Base-by-base conservation (phyloP, 768 basidiomycete genomes). In the Boletus barrowsii region DNA sequence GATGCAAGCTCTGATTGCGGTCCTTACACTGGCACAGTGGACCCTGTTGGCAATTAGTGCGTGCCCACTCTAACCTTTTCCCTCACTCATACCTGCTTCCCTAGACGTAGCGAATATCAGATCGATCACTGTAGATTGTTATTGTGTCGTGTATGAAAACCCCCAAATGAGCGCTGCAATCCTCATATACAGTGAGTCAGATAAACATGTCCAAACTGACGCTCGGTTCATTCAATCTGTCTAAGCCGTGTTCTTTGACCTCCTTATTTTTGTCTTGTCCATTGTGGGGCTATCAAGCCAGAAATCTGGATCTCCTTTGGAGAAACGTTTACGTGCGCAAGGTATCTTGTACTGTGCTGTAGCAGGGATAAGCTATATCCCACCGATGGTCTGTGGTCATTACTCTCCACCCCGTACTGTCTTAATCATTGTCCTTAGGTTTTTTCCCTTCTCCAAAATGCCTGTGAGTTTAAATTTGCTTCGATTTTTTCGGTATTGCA, bases 21-120 rank as follows among this genome's bases (percentile, higher is more conserved):
- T 66, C 11, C 36, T 57, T 13, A 13, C 52, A 3, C 24, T 68
- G 2, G 68, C 54, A 13, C 66, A 68, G 14, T 68, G 62, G 57
- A 3, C 29, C 29, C 10, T 62, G 14, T 33, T 70, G 17, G 36
- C 39, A 0, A 1, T 54, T 1, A 40, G 67, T 66, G 45, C 22
- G 60, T 11, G 5, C 13, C 14, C n/a, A 39, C 37, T 15, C 17
- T n/a, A 7, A 39, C 37, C 10, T 45, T 41, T n/a, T 17, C 14
- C n/a, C 10, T 5, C 7, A 13, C 42, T 13, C 10, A 39, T 5
- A 0, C 13, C 29, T 18, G 29, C 24, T 24, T 41, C 11, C 45
- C 43, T 32, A 68, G 68, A 49, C 11, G 35, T 39, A 18, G 24
- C 35, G 10, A 7, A 3, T 11, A 0, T 56, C 17, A 17, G n/a